Conservation (phyloP, 306 rosid genomes). For the Heteromeles arbutifolia region DNA sequence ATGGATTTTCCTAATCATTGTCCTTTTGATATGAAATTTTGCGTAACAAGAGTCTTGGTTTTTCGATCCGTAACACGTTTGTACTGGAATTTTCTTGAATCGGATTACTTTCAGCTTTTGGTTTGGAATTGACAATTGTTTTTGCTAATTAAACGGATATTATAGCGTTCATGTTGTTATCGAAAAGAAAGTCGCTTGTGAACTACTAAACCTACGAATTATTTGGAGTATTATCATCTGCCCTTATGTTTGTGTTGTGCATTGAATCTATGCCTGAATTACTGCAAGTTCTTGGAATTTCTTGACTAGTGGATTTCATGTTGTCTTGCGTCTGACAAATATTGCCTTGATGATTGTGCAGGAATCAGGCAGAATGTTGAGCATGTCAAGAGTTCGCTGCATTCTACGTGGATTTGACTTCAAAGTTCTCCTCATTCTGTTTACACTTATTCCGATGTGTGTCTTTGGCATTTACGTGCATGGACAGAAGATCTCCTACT, state of each 20-base stretch:
- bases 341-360: slow-evolving; percentile 24
- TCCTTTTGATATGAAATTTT: not conserved
- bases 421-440: slow-evolving; percentile 65
- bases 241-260: not conserved
- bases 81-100: not conserved
- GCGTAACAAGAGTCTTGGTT: not conserved
- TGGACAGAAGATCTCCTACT: slow-evolving; percentile 97
- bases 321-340: not conserved
- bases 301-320: not conserved
- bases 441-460: slow-evolving; percentile 67
- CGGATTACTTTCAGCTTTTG: not conserved
- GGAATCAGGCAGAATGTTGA: slow-evolving; percentile 68
- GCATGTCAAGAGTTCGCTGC: slow-evolving; percentile 92
- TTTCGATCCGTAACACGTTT: not conserved
- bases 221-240: not conserved
- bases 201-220: not conserved
- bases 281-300: not conserved
- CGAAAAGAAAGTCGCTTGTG: not conserved
- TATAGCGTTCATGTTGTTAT: not conserved
- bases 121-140: not conserved
- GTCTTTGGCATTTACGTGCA: slow-evolving; percentile 64
- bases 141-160: not conserved
- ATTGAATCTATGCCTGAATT: not conserved
- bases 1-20: not conserved
- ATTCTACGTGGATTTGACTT: slow-evolving; percentile 80